phyloP scores from a whole-genome alignment of 257 asterid species.

The Eucommia ulmoides region DNA sequence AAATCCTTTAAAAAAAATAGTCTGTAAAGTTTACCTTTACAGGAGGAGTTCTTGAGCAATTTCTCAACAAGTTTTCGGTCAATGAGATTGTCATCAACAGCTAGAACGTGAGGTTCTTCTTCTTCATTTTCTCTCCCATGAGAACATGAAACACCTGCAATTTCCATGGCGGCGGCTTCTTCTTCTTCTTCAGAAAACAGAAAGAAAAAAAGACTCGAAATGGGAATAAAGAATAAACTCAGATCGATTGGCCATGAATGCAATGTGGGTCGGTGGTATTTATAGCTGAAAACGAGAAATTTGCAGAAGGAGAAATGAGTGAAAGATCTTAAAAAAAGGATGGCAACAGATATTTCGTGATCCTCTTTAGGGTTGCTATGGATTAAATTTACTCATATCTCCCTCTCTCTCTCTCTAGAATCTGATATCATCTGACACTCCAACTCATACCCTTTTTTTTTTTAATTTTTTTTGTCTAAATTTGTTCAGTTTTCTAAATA shows the following conservation, averaged over 20 bases:
- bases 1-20: not conserved
- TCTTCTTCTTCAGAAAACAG: not conserved
- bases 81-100: conserved; percentile 50
- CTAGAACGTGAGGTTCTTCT: conserved; percentile 49
- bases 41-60: conserved; percentile 50
- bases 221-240: not conserved
- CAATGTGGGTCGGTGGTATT: not conserved
- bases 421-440: too few relatives aligned
- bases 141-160: conserved; percentile 2
- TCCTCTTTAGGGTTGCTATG: too few relatives aligned
- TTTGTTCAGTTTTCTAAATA: too few relatives aligned
- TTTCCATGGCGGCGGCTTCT: conserved; percentile 10
- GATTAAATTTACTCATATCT: too few relatives aligned
- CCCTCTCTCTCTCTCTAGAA: too few relatives aligned
- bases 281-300: not conserved
- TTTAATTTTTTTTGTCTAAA: too few relatives aligned
- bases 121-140: conserved; percentile 1
- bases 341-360: conserved; percentile 34
- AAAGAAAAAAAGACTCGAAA: not conserved
- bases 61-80: conserved; percentile 51
- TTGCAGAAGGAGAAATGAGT: not conserved
- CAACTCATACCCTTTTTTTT: too few relatives aligned
- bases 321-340: conserved; percentile 14
- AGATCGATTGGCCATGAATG: not conserved
- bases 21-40: conserved; percentile 30